Evolutionary conservation across 768 basidiomycete species (phyloP).

Genomic region (Pulveroboletus ravenelii): DNA sequence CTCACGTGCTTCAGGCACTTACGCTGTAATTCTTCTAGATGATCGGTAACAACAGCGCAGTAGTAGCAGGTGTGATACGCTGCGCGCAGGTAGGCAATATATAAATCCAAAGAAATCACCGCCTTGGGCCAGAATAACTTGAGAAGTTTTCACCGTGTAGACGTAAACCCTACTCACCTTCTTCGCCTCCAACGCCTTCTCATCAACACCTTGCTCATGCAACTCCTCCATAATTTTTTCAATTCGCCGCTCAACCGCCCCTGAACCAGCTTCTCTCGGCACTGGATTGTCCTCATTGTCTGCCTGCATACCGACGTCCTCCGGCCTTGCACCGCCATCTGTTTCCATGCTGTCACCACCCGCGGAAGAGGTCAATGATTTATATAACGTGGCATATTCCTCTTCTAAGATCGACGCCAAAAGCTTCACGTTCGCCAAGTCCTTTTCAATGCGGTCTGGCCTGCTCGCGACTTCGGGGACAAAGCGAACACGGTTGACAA

Average conservation of each 20-base stretch:
- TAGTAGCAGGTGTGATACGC: conserved; percentile 97
- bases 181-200: conserved; percentile 61
- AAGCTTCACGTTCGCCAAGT: conserved; percentile 68
- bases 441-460: conserved; percentile 76
- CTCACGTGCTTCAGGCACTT: conserved; percentile 92
- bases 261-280: conserved; percentile 61
- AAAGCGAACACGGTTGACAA: conserved; percentile 71
- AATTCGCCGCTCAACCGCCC: conserved; percentile 77
- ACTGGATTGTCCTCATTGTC: conserved; percentile 45
- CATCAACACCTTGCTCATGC: conserved; percentile 63
- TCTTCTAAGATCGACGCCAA: conserved; percentile 75
- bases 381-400: conserved; percentile 54
- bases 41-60: conserved; percentile 89
- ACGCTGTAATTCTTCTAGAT: conserved; percentile 90
- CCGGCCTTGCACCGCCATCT: conserved; percentile 26
- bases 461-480: conserved; percentile 79
- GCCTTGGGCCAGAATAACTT: conserved; percentile 43
- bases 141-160: conserved; percentile 14
- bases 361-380: conserved; percentile 20
- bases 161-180: conserved; percentile 48
- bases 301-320: conserved; percentile 32
- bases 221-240: conserved; percentile 71
- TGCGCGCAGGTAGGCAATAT: conserved; percentile 87
- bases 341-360: conserved; percentile 22
- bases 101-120: conserved; percentile 82